Conservation (phyloP, 148 eudicot species). For the Rhododendron williamsianum region DNA sequence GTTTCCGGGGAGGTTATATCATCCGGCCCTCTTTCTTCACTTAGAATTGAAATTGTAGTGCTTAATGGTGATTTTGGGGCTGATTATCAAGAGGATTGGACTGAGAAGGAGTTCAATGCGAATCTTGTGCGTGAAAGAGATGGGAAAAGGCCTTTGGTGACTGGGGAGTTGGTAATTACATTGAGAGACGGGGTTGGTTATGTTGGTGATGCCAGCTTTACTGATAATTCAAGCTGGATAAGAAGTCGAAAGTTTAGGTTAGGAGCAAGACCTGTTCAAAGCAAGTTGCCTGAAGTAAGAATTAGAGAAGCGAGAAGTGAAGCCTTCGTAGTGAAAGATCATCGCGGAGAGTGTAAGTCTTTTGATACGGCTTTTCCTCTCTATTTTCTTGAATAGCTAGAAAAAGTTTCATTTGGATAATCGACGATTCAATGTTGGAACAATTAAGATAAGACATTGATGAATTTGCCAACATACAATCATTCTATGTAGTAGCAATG, state of each 20-base stretch:
- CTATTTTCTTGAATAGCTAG: background rate
- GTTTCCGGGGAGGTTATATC: constrained; percentile 29
- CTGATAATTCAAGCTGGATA: constrained; percentile 71
- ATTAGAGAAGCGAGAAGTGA: constrained; percentile 74
- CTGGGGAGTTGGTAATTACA: constrained; percentile 35
- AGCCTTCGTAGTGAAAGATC: constrained; percentile 73
- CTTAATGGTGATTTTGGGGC: constrained; percentile 57
- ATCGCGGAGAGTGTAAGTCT: constrained; percentile 79
- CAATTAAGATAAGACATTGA: too few relatives aligned
- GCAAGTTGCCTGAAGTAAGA: constrained; percentile 23
- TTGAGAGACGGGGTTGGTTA: constrained; percentile 59
- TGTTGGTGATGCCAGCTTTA: constrained; percentile 40
- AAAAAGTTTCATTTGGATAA: too few relatives aligned
- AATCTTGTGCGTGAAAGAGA: constrained; percentile 51
- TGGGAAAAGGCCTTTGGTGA: constrained; percentile 71
- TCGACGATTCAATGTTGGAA: too few relatives aligned
- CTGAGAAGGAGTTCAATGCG: constrained; percentile 34
- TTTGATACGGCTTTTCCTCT: background rate
- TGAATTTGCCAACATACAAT: too few relatives aligned
- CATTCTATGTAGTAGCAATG: too few relatives aligned
- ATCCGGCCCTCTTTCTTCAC: constrained; percentile 43
- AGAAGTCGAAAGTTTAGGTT: constrained; percentile 40
- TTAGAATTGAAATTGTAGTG: constrained; percentile 44
- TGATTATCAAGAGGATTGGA: constrained; percentile 59
- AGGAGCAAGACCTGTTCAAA: constrained; percentile 43